A percentile compares a stretch with the other conserved stretches of the same genome.
phyloP scores from a whole-genome alignment of 805 yeast genomes.

The Saturnispora saitoi region DNA sequence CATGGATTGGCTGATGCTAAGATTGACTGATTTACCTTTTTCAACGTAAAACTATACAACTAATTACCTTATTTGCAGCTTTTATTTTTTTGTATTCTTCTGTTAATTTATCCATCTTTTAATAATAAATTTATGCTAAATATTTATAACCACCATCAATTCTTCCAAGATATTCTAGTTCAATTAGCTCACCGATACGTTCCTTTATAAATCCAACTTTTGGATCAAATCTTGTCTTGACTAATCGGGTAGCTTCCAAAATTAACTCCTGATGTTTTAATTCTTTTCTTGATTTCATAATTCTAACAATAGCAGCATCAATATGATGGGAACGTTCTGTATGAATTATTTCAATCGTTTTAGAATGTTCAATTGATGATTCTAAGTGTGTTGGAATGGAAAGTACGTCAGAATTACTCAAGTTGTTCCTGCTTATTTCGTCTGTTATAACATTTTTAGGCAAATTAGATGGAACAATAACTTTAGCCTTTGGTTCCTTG shows the following conservation, averaged over 20 bases:
- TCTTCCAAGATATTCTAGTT: conserved; percentile 73
- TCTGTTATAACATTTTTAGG: conserved; percentile 4
- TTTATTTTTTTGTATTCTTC: neutral
- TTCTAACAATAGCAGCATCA: conserved; percentile 81
- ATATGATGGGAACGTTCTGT: conserved; percentile 59
- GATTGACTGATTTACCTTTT: conserved; percentile 24
- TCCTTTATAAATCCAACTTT: conserved; percentile 58
- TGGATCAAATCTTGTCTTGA: conserved; percentile 60
- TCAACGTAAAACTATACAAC: neutral
- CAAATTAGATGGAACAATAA: conserved; percentile 7
- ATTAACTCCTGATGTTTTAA: conserved; percentile 57
- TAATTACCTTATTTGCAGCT: neutral
- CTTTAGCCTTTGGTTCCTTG: conserved; percentile 5
- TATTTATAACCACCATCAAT: conserved; percentile 61
- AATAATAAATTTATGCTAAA: conserved; percentile 35
- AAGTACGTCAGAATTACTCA: neutral
- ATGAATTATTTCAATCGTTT: conserved; percentile 47
- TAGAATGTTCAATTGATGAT: conserved; percentile 43
- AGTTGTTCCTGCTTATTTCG: neutral
- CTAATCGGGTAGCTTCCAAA: conserved; percentile 38
- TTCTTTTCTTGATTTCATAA: conserved; percentile 69
- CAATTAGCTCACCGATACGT: conserved; percentile 66
- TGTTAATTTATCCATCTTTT: neutral
- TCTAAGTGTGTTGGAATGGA: conserved; percentile 30
- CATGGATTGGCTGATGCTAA: conserved; percentile 34